A percentile compares a stretch with the other conserved stretches of the same genome.
Evolutionary conservation across 2,329 filamentous ascomycete genomes (phyloP).

Genomic region (Cercospora zeina): DNA sequence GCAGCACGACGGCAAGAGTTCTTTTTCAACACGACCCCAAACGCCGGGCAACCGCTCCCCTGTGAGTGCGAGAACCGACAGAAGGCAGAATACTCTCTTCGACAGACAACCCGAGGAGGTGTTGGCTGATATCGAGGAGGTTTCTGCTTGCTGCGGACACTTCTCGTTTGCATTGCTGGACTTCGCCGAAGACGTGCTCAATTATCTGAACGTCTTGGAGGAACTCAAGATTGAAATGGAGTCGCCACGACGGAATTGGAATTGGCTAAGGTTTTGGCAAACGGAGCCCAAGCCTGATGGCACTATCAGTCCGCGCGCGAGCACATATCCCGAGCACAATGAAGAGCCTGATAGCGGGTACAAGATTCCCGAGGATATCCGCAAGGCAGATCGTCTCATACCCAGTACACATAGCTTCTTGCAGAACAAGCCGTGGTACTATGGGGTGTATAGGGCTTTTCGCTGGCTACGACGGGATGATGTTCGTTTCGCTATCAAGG

Average conservation of each 20-base stretch:
- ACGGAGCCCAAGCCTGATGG: constrained; percentile 14
- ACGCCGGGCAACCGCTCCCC: constrained; percentile 24
- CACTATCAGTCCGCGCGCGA: constrained; percentile 19
- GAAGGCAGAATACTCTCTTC: constrained; percentile 27
- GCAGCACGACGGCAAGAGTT: constrained; percentile 62
- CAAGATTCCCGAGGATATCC: constrained; percentile 36
- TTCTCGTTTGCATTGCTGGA: constrained; percentile 91
- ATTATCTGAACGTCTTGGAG: constrained; percentile 79
- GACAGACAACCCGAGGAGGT: constrained; percentile 56
- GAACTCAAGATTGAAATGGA: constrained; percentile 71
- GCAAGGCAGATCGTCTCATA: constrained; percentile 36
- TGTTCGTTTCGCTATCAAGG: constrained; percentile 82
- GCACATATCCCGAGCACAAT: constrained; percentile 32
- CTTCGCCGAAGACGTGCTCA: constrained; percentile 85
- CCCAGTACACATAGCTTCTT: constrained; percentile 30
- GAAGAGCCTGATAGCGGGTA: constrained; percentile 31
- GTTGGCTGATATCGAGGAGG: constrained; percentile 93
- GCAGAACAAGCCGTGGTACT: constrained; percentile 40
- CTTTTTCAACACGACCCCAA: constrained; percentile 49
- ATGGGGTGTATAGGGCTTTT: constrained; percentile 57
- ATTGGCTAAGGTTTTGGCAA: constrained; percentile 82
- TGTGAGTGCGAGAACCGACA: constrained; percentile 14
- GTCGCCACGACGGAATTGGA: constrained; percentile 66
- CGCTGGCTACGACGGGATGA: constrained; percentile 64
- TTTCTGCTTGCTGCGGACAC: constrained; percentile 94